Percentiles rank a stretch among this genome's conserved stretches.
These are phyloP conservation scores for Thielaviopsis euricoi DNA, from an alignment of 2,329 filamentous ascomycete species.

Conservation along the genomic window DNA sequence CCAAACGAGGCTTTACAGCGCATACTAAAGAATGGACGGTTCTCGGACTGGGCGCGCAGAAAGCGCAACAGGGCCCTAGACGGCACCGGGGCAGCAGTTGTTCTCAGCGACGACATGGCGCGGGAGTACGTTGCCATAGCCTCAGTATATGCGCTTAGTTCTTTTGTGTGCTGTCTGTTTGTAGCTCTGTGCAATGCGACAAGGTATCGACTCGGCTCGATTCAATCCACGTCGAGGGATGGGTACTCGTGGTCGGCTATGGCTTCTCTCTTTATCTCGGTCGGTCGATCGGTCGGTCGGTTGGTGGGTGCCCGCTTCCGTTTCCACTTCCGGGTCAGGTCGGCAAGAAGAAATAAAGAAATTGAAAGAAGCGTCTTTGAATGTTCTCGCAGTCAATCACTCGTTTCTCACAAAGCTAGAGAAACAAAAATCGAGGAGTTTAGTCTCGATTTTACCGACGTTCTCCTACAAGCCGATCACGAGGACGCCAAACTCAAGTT, in stretches of 20 bases:
- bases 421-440: background rate
- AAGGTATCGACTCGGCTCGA: background rate
- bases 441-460: background rate
- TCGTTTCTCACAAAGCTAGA: background rate
- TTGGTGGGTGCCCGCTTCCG: background rate
- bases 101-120: constrained; percentile 29
- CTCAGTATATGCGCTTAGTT: background rate
- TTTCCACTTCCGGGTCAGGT: background rate
- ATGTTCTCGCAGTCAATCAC: background rate
- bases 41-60: constrained; percentile 53
- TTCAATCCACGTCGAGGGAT: background rate
- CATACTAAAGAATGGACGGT: constrained; percentile 32
- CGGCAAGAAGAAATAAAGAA: background rate
- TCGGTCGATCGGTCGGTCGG: background rate
- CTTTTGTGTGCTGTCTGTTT: background rate
- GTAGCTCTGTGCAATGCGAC: no score
- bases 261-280: background rate
- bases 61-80: constrained; percentile 50
- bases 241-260: background rate
- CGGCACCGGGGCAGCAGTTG: constrained; percentile 25
- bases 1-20: constrained; percentile 1
- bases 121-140: constrained; percentile 6
- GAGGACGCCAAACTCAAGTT: background rate
- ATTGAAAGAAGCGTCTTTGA: background rate
- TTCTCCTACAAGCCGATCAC: background rate